A percentile compares a stretch with the other conserved stretches of the same genome.
Conservation (phyloP, 163 green algal genomes). For the Chlamydomonas reinhardtii region DNA sequence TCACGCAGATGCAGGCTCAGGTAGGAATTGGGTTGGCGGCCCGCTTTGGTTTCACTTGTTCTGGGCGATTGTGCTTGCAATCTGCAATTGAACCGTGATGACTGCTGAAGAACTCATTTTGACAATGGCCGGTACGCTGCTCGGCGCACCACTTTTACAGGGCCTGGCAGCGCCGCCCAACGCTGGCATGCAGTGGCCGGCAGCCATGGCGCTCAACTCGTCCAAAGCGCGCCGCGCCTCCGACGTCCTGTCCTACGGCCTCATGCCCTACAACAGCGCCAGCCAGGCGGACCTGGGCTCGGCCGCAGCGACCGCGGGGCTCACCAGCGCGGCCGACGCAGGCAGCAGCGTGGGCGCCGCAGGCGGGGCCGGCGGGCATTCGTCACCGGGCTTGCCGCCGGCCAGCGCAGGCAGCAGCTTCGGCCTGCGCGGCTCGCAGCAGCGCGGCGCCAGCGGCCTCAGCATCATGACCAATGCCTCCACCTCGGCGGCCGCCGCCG, state of each 20-base stretch:
- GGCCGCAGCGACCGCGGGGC: too few relatives aligned
- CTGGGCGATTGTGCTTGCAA: too few relatives aligned
- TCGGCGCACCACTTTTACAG: too few relatives aligned
- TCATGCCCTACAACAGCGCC: not conserved
- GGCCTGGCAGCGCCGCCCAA: not conserved
- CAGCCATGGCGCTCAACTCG: not conserved
- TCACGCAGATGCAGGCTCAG: constrained; percentile 38
- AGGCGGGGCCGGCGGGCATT: too few relatives aligned
- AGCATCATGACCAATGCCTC: constrained; percentile 14
- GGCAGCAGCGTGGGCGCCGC: too few relatives aligned
- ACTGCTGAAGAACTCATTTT: too few relatives aligned
- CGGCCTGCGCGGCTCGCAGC: too few relatives aligned
- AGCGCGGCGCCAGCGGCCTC: constrained; percentile 29
- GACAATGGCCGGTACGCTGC: too few relatives aligned
- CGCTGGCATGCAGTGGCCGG: not conserved
- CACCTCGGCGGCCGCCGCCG: not conserved
- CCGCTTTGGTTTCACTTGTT: too few relatives aligned
- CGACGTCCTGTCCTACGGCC: not conserved
- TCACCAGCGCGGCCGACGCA: not conserved
- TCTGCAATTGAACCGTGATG: too few relatives aligned
- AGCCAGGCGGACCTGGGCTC: constrained; percentile 19
- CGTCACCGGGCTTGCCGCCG: too few relatives aligned
- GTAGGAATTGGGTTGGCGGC: not conserved
- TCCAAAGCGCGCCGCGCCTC: constrained; percentile 28
- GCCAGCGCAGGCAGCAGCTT: too few relatives aligned